Base-by-base conservation (phyloP, 257 asterid species). In the Scutellaria barbata region DNA sequence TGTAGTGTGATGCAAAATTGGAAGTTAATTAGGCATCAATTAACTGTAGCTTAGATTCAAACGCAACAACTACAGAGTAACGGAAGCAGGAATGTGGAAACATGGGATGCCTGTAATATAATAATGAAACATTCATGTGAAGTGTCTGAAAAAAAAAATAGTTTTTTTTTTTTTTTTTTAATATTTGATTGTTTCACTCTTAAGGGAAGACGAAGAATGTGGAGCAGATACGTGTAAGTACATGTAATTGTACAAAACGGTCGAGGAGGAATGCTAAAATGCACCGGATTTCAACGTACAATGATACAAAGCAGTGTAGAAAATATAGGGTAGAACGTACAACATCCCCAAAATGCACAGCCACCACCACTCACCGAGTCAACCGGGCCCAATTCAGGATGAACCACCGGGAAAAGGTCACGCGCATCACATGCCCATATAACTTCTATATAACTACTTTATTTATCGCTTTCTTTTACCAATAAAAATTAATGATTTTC, bases 91-190 rank as follows among this genome's bases (percentile, higher is more conserved):
- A 73, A 73, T 79, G 81, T 79, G 80, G 80, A 40, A 81, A 82
- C 88, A 75, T 82, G 89, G 75, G 83, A 74, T 69, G 81, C 45
- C 33, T 46, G 71, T 5, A 76, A 57, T 82, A 41, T 71, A 83
- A 67, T 71, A 80, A 45, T 63, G 18, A 43, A 33, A 33, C 76
- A 68, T 77, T 81, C 83, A 83, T 79, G 80, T 76, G 85, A 66
- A 68, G 73, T 59, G 45, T 62, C 3, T 13, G 58, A 35, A 46
- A 12, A 51, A 39, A 11, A 51, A 39, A 42, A 43, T 0, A 2
- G 40, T 65, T 37, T 70, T 45, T 52, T 77, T 35, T 72, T 46
- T 65, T 37, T 70, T 45, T 52, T 77, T 35, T 72, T 25, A 11
- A 17, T 53, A 16, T n/a, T 57, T 10, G 18, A 16, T 16, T 61